Evolutionary conservation across 2,329 filamentous ascomycete species (phyloP), one percentile per base, ranked within the genome.

Genomic region (Diaporthe humulicola): DNA sequence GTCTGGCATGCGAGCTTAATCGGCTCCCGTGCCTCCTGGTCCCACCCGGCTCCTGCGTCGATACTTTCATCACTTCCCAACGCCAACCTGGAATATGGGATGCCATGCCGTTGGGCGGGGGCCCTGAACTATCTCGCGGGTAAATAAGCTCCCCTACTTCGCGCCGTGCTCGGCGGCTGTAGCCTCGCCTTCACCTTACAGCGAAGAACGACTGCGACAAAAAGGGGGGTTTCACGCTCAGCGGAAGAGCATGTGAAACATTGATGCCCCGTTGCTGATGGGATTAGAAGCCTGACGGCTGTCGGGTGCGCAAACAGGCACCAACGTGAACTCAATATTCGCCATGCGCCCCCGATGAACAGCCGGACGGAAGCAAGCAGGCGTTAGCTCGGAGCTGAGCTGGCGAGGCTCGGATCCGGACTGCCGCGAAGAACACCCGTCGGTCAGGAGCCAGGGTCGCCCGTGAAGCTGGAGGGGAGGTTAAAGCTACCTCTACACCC

Each of bases 1-100:
- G 57, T 54, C 58, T 57, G 57, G 48, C 70, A 66, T 73, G 70
- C 58, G 48, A 73, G 70, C 70, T 73, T 73, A 73, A 36, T 73
- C 61, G 30, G 33, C 45, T 64, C 70, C 58, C 58, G 33, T 66
- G 57, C 50, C 70, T 36, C 64, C 45, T 38, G 19, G 45, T n/a
- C 45, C 33, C 64, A 15, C 48, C 33, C 48, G 30, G 42, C 33
- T 54, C 64, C 22, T 40, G 64, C 48, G 36, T 7, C 33, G 22
- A 54, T 54, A 40, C 48, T 69, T 54, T 28, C 14, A 30, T 45
- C 8, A 28, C 38, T 14, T 45, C 40, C 40, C 40, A 64, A 64
- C 60, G 19, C 33, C 25, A 33, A 17, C 40, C 60, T 19, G 10
- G 60, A 50, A 50, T 28, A 52, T 52, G 30, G 15, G 14, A 14